Conservation (phyloP, 148 eudicot species). For the Rhododendron griersonianum region DNA sequence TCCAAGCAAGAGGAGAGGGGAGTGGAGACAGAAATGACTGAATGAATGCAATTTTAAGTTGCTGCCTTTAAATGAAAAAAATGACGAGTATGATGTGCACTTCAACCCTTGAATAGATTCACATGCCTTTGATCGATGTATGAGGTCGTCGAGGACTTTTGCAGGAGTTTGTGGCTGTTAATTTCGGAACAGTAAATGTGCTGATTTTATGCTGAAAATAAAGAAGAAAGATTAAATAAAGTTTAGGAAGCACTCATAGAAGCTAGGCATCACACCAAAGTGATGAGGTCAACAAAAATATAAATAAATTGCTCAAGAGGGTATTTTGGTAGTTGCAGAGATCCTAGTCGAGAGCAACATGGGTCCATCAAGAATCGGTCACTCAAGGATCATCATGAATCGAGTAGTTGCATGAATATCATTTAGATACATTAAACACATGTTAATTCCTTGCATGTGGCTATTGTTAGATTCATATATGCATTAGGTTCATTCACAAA, state of each 20-base stretch:
- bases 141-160: neutral
- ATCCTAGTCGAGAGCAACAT: neutral
- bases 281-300: no score
- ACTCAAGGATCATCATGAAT: neutral
- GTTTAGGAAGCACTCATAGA: neutral
- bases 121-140: neutral
- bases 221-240: neutral
- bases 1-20: neutral
- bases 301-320: no score
- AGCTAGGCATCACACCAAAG: neutral
- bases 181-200: neutral
- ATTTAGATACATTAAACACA: slow-evolving; percentile 18
- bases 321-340: neutral
- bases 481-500: no score
- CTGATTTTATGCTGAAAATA: no score
- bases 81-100: no score
- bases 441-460: neutral
- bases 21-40: no score
- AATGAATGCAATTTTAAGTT: no score
- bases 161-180: neutral
- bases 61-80: no score
- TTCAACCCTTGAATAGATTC: neutral
- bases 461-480: no score
- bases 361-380: neutral
- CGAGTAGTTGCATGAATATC: neutral